Base-by-base conservation (phyloP, 495 filamentous ascomycete genomes). In the Hypoxylon trugodes region DNA sequence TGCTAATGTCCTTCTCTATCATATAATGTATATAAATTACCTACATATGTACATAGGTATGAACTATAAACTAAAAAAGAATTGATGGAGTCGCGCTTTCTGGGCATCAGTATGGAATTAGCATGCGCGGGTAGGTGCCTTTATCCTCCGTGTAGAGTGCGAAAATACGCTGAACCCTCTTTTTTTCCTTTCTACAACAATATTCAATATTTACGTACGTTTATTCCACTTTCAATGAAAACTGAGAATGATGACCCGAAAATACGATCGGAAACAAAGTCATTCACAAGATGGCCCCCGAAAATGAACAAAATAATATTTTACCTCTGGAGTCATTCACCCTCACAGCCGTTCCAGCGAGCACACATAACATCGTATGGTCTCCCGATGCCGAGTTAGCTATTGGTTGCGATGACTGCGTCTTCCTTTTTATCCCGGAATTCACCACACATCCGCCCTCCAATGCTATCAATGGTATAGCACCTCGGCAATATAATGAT, bases 311-410 rank as follows among this genome's bases (percentile, higher is more conserved):
- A 6, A 21, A 28, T n/a, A 32, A 76, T 59, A 65, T 69, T 32
- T 73, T 78, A 3, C 77, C 80, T 0, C 67, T 82, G 3, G 74
- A 77, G 15, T 73, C 79, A 13, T 72, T 82, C 32, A 71, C 62
- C n/a, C 71, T 82, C 7, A 70, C 67, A 24, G 74, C 77, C 0
- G 65, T 75, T 6, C 78, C 79, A 2, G 57, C 76, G 28, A 73
- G 76, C 43, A 79, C 75, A 25, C 79, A 79, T 38, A 76, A 77
- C 38, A 68, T 82, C 30, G 70, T 69, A 24, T 82, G 79, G 71
- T 82, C 80, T 13, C 78, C 77, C 53, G 80, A 82, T 43, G 74
- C 74, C 25, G 80, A 82, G 59, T 65, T 82, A 0, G 80, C 78
- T 5, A 70, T 82, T 10, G 73, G 73, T 0, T 77, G 76, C 35